Percentiles rank a stretch among this genome's conserved stretches.
Conservation (phyloP, 495 filamentous ascomycete species). For the Beverwykella pulmonaria region DNA sequence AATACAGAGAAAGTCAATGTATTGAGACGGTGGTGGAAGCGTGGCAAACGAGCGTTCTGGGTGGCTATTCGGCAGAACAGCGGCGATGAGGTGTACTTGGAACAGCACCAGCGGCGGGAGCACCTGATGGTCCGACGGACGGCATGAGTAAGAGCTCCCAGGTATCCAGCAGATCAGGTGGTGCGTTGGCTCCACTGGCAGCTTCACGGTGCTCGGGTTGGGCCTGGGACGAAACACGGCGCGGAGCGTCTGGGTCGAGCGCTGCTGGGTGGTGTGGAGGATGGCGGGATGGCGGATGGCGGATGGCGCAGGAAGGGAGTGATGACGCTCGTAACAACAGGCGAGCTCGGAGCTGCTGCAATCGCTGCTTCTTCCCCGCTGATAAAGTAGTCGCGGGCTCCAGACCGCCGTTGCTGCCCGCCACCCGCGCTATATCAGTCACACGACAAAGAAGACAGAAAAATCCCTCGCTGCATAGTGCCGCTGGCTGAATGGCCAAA, state of each 20-base stretch:
- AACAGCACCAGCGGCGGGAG: slow-evolving; percentile 18
- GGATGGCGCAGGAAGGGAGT: neutral
- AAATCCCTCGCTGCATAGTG: neutral
- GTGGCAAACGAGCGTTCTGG: neutral
- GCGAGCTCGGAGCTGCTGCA: slow-evolving; percentile 18
- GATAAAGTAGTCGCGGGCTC: slow-evolving; percentile 3
- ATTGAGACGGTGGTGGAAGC: neutral
- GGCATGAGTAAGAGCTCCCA: slow-evolving; percentile 16
- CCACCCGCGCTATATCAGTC: neutral
- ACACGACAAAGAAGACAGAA: slow-evolving; percentile 2
- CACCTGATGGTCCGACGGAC: slow-evolving; percentile 17
- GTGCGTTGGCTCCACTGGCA: slow-evolving; percentile 35
- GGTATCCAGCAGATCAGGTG: slow-evolving; percentile 7
- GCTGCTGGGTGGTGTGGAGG: neutral
- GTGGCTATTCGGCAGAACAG: slow-evolving; percentile 1
- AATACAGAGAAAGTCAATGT: slow-evolving; percentile 1
- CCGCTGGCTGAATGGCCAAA: slow-evolving; percentile 3
- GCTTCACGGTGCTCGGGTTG: neutral
- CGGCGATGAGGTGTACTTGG: slow-evolving; percentile 10
- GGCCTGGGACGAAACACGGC: slow-evolving; percentile 17
- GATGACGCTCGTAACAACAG: slow-evolving; percentile 22
- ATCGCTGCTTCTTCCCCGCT: neutral
- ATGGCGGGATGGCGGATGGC: neutral
- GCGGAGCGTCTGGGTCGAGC: neutral
- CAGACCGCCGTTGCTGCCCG: neutral